Evolutionary conservation across 2,329 filamentous ascomycete species (phyloP), one percentile per base, ranked within the genome.

Genomic region (Diaporthe amygdali): DNA sequence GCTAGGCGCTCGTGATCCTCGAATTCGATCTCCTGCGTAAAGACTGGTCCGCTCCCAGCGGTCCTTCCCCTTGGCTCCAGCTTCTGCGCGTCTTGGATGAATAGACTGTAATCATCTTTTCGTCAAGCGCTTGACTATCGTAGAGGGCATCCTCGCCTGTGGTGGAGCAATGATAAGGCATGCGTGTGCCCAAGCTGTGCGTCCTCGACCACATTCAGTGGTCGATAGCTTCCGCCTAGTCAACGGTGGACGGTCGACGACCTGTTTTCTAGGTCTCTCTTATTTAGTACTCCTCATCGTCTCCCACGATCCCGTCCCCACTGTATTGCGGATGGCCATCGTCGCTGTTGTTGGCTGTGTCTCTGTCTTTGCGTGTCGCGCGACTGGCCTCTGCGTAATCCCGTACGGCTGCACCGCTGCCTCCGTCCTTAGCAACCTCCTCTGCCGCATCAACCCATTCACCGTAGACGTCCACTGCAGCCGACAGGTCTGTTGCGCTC

Each of bases 381-480:
- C 37, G 47, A 17, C 25, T 69, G 22, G 69, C 74, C 32, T 76
- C 75, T 25, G 74, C 73, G 39, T 75, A 74, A 41, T 56, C 76
- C 74, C 66, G 61, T 75, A 69, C 66, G 66, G 72, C 66, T 72
- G 76, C 59, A 55, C 59, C 59, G 66, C 74, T 69, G 72, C 67
- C 61, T 75, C 73, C 39, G n/a, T 56, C 66, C 71, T 76, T 73
- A 5, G 77, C 77, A 44, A 79, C 77, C 41, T 77, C 77, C 71
- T 78, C 77, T 77, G 89, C 85, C 74, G 96, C 96, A 83, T 99
- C 96, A 74, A 99, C 94, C 96, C 96, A 99, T 82, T 98, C 96
- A 41, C 94, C 94, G 79, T 99, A 99, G 9, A 99, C 96, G 80
- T 99, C 96, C 56, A 99, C 95, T 0, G 94, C 90, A 17, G 93